Conservation (phyloP, 164 flowering plant species). For the Vitis cinerea region DNA sequence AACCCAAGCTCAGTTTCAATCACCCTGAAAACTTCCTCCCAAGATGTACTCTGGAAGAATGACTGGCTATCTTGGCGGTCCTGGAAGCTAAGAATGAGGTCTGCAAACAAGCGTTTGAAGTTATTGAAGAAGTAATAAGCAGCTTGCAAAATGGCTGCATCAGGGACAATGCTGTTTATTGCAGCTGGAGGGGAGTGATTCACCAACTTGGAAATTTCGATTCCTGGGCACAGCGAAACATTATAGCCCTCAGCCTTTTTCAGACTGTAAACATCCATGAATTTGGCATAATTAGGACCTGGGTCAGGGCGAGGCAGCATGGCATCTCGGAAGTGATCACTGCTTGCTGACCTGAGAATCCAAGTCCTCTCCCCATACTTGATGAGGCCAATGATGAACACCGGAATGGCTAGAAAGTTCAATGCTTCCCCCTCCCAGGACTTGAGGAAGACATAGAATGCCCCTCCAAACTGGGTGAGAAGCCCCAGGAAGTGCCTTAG, state of each 20-base stretch:
- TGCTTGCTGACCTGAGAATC: constrained; percentile 1
- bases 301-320: background rate
- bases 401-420: background rate
- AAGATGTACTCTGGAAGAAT: background rate
- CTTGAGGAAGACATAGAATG: constrained; percentile 4
- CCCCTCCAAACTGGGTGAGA: background rate
- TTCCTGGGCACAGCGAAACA: too few relatives aligned
- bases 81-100: constrained; percentile 29
- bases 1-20: constrained; percentile 34
- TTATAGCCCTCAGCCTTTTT: constrained; percentile 3
- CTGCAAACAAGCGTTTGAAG: constrained; percentile 30
- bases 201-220: too few relatives aligned
- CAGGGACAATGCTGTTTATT: background rate
- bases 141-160: background rate
- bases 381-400: background rate
- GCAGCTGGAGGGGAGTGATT: too few relatives aligned
- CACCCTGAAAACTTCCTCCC: constrained; percentile 19
- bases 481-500: constrained; percentile 5
- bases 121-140: constrained; percentile 13
- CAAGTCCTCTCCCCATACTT: constrained; percentile 9
- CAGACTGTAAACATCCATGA: constrained; percentile 3
- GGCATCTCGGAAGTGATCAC: background rate
- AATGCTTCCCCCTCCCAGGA: background rate
- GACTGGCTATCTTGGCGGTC: constrained; percentile 17
- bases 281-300: background rate